A percentile compares a stretch with the other conserved stretches of the same genome.
Conservation (phyloP, 306 rosid species). For the Cucumis cinereus region DNA sequence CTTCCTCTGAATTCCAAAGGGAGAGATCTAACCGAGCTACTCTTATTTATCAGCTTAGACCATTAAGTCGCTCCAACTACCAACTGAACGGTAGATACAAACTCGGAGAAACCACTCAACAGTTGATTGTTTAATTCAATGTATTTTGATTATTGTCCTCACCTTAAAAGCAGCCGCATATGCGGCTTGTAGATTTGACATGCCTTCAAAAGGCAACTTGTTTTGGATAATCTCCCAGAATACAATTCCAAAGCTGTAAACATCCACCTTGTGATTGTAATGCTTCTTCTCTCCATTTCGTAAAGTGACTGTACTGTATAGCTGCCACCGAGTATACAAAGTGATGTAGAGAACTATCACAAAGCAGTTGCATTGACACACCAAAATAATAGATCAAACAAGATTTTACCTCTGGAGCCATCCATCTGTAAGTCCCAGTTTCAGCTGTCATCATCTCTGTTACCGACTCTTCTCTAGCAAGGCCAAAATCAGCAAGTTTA, state of each 20-base stretch:
- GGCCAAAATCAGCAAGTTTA: slow-evolving; percentile 86
- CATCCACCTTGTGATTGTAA: slow-evolving; percentile 67
- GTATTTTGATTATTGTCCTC: not conserved
- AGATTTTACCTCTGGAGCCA: slow-evolving; percentile 84
- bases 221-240: slow-evolving; percentile 63
- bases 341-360: not conserved
- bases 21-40: not conserved
- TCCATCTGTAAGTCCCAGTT: slow-evolving; percentile 94
- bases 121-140: not conserved
- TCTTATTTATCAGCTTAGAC: not conserved
- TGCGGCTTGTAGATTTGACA: slow-evolving; percentile 69
- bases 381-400: not conserved
- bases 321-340: slow-evolving; percentile 26
- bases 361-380: not conserved
- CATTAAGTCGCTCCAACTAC: not conserved
- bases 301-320: slow-evolving; percentile 63
- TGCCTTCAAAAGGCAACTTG: slow-evolving; percentile 62
- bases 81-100: not conserved
- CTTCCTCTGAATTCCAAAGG: not conserved
- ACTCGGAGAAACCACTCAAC: not conserved
- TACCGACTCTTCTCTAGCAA: slow-evolving; percentile 91
- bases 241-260: slow-evolving; percentile 65
- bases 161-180: slow-evolving; percentile 77
- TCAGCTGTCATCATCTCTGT: slow-evolving; percentile 99
- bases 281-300: slow-evolving; percentile 70